Evolutionary conservation across 345 rosid species (phyloP), one percentile per base, ranked within the genome.

Genomic region (Eucalyptus paniculata): DNA sequence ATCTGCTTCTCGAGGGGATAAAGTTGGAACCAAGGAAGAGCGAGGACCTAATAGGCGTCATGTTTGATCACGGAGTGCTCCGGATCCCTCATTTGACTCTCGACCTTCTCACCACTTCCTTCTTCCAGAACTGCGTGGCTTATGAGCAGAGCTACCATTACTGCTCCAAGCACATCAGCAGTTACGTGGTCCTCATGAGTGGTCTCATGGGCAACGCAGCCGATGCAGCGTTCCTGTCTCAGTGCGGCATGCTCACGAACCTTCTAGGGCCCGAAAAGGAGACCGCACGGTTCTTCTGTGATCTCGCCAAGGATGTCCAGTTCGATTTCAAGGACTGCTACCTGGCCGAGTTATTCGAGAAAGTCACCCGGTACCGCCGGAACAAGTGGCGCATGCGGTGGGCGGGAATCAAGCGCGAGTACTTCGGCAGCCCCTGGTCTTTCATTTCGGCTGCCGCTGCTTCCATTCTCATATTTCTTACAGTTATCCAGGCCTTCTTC

Each of bases 251-350:
- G 95, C 1, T 56, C 62, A 56, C 13, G 30, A 56, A 56, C 62
- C 28, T 56, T 56, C 62, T 23, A 9, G 62, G 62, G 62, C 1
- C 28, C 62, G 62, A 56, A 2, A 2, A 56, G 62, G 62, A 56
- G 3, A 3, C 3, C 13, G 13, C 30, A 3, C 12, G 13, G 62
- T 56, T 56, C 30, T 56, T 56, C 62, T 2, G 30, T 56, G 30
- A 24, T 56, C 62, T 56, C 6, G 62, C 28, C 13, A 56, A 56
- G 62, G 62, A 56, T 24, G 62, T 56, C 62, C 62, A 56, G 62
- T 56, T 56, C 62, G 30, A 56, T 56, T 2, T 56, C 62, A 0
- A 24, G 62, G 5, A 0, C 1, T 2, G 30, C 62, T 24, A 24
- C 30, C 1, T 4, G 5, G 3, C 6, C 30, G 62, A 56, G 13